Evolutionary conservation across 164 flowering plant genomes (phyloP).

Genomic region (Stephania japonica): DNA sequence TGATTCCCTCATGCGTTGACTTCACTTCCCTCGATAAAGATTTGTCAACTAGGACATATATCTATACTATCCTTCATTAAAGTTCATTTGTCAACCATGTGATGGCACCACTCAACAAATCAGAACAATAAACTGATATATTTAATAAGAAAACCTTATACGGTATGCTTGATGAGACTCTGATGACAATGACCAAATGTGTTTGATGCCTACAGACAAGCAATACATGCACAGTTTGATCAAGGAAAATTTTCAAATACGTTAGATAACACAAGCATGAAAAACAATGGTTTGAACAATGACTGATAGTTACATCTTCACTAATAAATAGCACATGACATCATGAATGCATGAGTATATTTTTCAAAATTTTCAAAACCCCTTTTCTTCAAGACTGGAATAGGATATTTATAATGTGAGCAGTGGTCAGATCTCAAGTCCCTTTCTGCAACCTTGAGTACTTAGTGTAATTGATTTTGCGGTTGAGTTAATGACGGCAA

Average conservation of each 20-base stretch:
- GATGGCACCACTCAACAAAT: conserved; percentile 5
- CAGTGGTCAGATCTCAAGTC: neutral
- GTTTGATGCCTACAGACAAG: neutral
- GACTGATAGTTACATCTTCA: neutral
- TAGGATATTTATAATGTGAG: neutral
- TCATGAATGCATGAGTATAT: neutral
- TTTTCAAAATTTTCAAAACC: neutral
- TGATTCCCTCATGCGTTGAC: too few species aligned
- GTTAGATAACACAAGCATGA: neutral
- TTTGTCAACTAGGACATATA: neutral
- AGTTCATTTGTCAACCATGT: neutral
- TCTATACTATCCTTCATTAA: neutral
- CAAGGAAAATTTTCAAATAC: neutral
- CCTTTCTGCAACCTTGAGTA: neutral
- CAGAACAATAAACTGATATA: neutral
- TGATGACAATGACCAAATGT: neutral
- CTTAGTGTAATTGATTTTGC: neutral
- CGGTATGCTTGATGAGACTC: conserved; percentile 1
- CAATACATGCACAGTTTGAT: too few species aligned
- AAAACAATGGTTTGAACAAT: neutral
- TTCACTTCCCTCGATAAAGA: neutral
- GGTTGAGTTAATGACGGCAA: neutral
- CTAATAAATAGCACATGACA: neutral
- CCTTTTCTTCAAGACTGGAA: neutral
- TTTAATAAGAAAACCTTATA: neutral